These are phyloP conservation scores for Boletus sp. DNA, from an alignment of 768 basidiomycete genomes.

Conservation along the genomic window DNA sequence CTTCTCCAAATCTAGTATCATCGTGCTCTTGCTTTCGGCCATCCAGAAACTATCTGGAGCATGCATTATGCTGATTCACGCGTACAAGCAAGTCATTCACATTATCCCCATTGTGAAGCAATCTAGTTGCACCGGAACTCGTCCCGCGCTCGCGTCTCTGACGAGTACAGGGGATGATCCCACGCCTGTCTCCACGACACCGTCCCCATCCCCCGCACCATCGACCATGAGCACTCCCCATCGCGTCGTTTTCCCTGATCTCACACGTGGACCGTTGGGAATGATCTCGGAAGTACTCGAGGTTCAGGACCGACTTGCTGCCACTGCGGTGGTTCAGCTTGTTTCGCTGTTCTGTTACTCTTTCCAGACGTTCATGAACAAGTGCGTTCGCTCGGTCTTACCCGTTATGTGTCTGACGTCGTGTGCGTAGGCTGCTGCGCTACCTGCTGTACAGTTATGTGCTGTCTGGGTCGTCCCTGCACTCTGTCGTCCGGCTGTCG, in stretches of 20 bases:
- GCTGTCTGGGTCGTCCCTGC: slow-evolving; percentile 49
- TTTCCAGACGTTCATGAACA: slow-evolving; percentile 56
- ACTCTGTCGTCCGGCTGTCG: slow-evolving; percentile 49
- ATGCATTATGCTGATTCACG: slow-evolving; percentile 63
- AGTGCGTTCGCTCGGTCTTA: slow-evolving; percentile 34
- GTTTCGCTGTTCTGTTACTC: slow-evolving; percentile 45
- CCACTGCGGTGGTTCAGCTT: slow-evolving; percentile 43
- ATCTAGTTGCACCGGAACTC: slow-evolving; percentile 11
- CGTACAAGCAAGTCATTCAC: slow-evolving; percentile 59
- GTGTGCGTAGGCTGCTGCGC: slow-evolving; percentile 56
- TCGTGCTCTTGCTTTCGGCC: slow-evolving; percentile 70
- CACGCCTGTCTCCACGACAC: slow-evolving; percentile 1
- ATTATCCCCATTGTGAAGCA: slow-evolving; percentile 68
- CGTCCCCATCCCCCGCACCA: slow-evolving; percentile 24
- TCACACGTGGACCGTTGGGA: slow-evolving; percentile 40
- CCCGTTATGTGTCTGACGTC: slow-evolving; percentile 7
- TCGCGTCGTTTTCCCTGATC: slow-evolving; percentile 23
- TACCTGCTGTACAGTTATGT: slow-evolving; percentile 58
- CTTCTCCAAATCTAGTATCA: slow-evolving; percentile 48
- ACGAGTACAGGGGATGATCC: background rate
- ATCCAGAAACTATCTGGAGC: slow-evolving; percentile 69
- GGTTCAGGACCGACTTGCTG: slow-evolving; percentile 46
- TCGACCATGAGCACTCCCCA: slow-evolving; percentile 15
- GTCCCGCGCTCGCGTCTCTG: background rate
- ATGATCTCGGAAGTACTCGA: slow-evolving; percentile 51